A percentile compares a stretch with the other conserved stretches of the same genome.
Conservation (phyloP, 441 rosid genomes). For the Pelargonium exstipulatum region DNA sequence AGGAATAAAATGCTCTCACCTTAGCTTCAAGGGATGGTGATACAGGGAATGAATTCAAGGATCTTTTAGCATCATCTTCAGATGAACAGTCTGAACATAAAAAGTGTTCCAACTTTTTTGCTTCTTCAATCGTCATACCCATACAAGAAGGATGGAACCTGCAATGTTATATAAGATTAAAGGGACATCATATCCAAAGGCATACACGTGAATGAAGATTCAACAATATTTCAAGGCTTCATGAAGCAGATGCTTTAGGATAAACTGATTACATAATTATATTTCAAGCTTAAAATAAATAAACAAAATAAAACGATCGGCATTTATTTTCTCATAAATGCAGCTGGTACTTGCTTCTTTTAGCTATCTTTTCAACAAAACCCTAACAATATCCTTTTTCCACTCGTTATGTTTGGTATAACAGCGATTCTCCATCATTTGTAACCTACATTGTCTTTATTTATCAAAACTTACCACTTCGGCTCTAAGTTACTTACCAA, state of each 20-base stretch:
- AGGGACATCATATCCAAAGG: not conserved
- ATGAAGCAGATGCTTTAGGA: not conserved
- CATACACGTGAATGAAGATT: not conserved
- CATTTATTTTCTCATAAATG: not conserved
- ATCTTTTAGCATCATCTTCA: conserved; percentile 53
- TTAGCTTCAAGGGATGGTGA: conserved; percentile 58
- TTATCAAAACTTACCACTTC: too few species aligned
- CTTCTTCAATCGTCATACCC: conserved; percentile 86
- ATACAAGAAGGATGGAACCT: conserved; percentile 83
- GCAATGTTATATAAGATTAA: conserved; percentile 4
- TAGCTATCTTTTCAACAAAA: not conserved
- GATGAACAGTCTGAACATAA: conserved; percentile 71
- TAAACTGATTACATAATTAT: too few species aligned
- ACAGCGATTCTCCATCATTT: too few species aligned
- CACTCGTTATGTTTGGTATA: too few species aligned
- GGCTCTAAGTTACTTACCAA: too few species aligned
- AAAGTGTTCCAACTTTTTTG: conserved; percentile 72
- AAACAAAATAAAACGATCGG: too few species aligned
- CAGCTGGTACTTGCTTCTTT: not conserved
- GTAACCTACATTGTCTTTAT: too few species aligned
- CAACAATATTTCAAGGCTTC: conserved; percentile 4
- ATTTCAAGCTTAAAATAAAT: not conserved
- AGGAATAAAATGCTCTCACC: conserved; percentile 31
- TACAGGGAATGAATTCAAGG: conserved; percentile 44
- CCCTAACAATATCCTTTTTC: too few species aligned